Base-by-base conservation (phyloP, 805 yeast genomes). In the Priceomyces castillae region DNA sequence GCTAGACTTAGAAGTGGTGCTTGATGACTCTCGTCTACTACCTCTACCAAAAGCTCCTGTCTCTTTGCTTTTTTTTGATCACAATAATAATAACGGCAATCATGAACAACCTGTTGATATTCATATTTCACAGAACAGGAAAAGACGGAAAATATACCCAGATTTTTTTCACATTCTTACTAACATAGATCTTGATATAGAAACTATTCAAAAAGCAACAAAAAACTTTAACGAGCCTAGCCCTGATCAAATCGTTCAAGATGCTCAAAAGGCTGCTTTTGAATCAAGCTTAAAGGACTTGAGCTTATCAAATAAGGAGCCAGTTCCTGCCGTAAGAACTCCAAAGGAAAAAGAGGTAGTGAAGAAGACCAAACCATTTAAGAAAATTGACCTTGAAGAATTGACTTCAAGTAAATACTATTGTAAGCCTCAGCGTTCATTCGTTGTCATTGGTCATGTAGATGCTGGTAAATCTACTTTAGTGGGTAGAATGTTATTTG, bases 381-480 rank as follows among this genome's bases (percentile, higher is more conserved):
- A 66, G 45, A 65, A 69, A 40, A 57, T 78, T 9, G 72, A 80
- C 51, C 41, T 81, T 4, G 59, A 53, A 11, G 77, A 73, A 50
- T 48, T 77, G 19, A 41, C 57, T 3, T 50, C 59, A 7, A 66
- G 69, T 49, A 41, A 58, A 9, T 44, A 53, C 5, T 65, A 57
- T 47, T 39, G 50, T 30, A 81, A 81, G 51, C 85, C 86, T 1
- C 76, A 71, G 42, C 64, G 82, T 39, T 77, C 85, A n/a, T 84
- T 84, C 53, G 90, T 86, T 26, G 89, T 86, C 3, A 84, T 86
- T 51, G 94, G 95, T 9, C 95, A 86, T 60, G 92, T 86, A 5
- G 95, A 86, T 61, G 87, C 92, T 0, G 95, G 95, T 12, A 86
- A 86, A 56, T 83, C 90, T 2, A 86, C 95, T 1, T 69, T 86